Conservation (phyloP, 495 filamentous ascomycete genomes). For the Xylaria acuta region DNA sequence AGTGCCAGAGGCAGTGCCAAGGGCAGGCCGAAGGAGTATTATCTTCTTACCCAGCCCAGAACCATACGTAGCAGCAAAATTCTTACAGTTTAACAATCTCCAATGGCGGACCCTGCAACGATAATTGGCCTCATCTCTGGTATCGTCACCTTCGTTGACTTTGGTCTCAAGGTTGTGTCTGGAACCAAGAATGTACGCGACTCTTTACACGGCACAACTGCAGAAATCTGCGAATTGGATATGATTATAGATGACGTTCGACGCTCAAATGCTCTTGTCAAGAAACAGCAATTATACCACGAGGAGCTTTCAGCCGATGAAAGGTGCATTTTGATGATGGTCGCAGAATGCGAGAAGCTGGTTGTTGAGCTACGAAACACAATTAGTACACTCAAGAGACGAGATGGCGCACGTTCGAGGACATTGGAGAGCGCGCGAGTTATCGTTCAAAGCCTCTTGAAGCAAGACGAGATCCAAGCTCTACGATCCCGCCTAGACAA, state of each 20-base stretch:
- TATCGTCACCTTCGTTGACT: conserved; percentile 10
- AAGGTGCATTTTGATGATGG: background rate
- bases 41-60: background rate
- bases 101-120: conserved; percentile 1
- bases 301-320: background rate
- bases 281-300: background rate
- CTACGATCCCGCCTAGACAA: background rate
- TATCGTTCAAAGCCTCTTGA: background rate
- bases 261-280: conserved; percentile 1
- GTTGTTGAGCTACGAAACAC: background rate
- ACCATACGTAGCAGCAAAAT: background rate
- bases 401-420: background rate
- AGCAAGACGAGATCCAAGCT: background rate
- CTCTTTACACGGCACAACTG: conserved; percentile 9
- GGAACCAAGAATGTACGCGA: background rate
- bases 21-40: background rate
- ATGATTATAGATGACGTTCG: background rate
- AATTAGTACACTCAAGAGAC: background rate
- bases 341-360: background rate
- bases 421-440: conserved; percentile 10
- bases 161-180: conserved; percentile 1
- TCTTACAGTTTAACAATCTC: background rate
- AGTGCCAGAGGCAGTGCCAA: background rate
- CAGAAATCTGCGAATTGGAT: background rate
- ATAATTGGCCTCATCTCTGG: conserved; percentile 19